Evolutionary conservation across 73 alveolate species (phyloP), one percentile per base, ranked within the genome.

Genomic region (Paramecium primaurelia): DNA sequence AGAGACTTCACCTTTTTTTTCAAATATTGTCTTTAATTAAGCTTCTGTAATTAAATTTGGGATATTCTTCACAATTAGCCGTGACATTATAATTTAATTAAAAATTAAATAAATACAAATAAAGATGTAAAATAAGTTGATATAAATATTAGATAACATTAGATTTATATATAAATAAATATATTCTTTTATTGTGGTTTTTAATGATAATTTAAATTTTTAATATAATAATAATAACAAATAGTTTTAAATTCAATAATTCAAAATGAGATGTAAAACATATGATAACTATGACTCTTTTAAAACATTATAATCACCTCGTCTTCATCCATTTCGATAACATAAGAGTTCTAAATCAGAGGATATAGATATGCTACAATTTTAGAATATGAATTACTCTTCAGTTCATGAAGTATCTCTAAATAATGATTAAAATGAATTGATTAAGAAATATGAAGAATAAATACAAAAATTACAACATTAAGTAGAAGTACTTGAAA

Each of bases 281-380:
- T 49, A 80, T 8, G 91, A 80, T 32, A 47, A 28, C 45, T 80
- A 80, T 80, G 91, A 80, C 47, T 80, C 91, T 38, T 80, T 77
- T 80, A 80, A 80, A 47, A 14, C 42, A 22, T 34, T 42, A 20
- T 36, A 32, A 45, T 45, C 51, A 45, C 91, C 91, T 28, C 47
- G 58, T 38, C 32, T 25, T 26, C 18, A 44, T 26, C 58, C 45
- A 45, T 44, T 80, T 28, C 22, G 91, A 80, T 49, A 80, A 26
- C 91, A 80, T 28, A 80, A 80, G 73, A 14, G 64, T 32, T 80
- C 91, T 20, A 80, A 64, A 22, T 80, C 91, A 12, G 91, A 80
- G 30, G 91, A 80, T 28, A 44, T 80, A 10, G 89, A 77, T 77
- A 18, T 77, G 36, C 4, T 77, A 14, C 28, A 25, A 14, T 26